Evolutionary conservation across 805 yeast genomes (phyloP).

Genomic region (Saccharomycopsis javanensis): DNA sequence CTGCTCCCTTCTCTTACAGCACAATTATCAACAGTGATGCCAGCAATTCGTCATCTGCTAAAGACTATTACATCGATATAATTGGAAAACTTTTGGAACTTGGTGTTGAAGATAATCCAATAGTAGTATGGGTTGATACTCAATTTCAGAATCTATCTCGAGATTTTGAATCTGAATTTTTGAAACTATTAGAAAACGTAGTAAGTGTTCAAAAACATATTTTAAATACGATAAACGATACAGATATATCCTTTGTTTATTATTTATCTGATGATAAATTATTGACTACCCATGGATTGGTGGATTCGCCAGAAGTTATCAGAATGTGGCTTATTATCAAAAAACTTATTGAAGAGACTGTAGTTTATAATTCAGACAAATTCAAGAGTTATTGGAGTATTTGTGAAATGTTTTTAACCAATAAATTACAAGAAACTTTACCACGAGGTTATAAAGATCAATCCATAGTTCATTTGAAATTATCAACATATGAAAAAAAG

Average conservation of each 20-base stretch:
- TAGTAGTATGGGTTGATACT: conserved; percentile 48
- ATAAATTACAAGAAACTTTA: conserved; percentile 34
- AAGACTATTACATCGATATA: conserved; percentile 23
- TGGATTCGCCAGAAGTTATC: conserved; percentile 45
- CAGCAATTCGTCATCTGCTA: conserved; percentile 24
- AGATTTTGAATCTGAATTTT: conserved; percentile 33
- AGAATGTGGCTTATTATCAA: conserved; percentile 50
- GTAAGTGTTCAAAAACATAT: conserved; percentile 32
- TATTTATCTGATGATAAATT: conserved; percentile 19
- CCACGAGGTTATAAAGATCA: conserved; percentile 33
- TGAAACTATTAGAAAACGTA: conserved; percentile 33
- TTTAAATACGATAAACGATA: conserved; percentile 28
- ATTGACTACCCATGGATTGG: conserved; percentile 24
- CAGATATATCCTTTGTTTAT: conserved; percentile 27
- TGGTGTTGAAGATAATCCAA: conserved; percentile 57
- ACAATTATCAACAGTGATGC: conserved; percentile 12
- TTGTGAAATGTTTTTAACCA: conserved; percentile 44
- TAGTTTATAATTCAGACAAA: conserved; percentile 28
- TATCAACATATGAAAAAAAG: conserved; percentile 36
- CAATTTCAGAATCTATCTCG: conserved; percentile 35
- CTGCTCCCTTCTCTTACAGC: neutral
- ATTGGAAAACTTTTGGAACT: conserved; percentile 52
- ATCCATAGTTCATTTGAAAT: conserved; percentile 30
- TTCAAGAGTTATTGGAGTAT: conserved; percentile 45
- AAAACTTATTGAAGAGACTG: conserved; percentile 34